Base-by-base conservation (phyloP, 768 basidiomycete genomes). In the Mycena filopes region DNA sequence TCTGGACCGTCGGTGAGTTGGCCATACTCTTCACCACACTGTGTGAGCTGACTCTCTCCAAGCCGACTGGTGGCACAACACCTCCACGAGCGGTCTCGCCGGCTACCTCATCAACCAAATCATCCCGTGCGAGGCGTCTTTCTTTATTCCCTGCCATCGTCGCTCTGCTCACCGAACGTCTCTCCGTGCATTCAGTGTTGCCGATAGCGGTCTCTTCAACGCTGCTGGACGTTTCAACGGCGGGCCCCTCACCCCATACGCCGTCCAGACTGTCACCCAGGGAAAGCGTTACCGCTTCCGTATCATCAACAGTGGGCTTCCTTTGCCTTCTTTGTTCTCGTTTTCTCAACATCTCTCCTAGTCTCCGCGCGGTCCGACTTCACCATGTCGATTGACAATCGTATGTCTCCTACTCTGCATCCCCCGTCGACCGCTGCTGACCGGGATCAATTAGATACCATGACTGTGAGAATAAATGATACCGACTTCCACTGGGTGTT, bases 281-380 rank as follows among this genome's bases (percentile, higher is more conserved):
- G 77, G 76, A 10, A 55, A 65, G 40, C 71, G 82, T 21, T 84
- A 82, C 60, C 79, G 83, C 23, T 81, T 83, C 71, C 81, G 82
- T 20, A 20, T 83, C 11, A 55, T 84, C 55, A 69, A 71, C 50
- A 76, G n/a, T n/a, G n/a, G n/a, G n/a, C n/a, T n/a, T n/a, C n/a
- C n/a, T n/a, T n/a, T n/a, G n/a, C n/a, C n/a, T n/a, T n/a, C n/a
- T n/a, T n/a, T n/a, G n/a, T n/a, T n/a, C n/a, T n/a, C n/a, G n/a
- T n/a, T n/a, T n/a, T n/a, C n/a, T n/a, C n/a, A n/a, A n/a, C n/a
- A n/a, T n/a, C n/a, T n/a, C n/a, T n/a, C n/a, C n/a, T n/a, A n/a
- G n/a, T 73, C 10, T 77, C 80, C 31, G 81, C 81, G 59, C 69
- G 74, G 31, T 53, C 66, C 16, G 72, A 73, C 58, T 80, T 79